Conservation (phyloP, 257 asterid species). For the Fraxinus cuspidata region DNA sequence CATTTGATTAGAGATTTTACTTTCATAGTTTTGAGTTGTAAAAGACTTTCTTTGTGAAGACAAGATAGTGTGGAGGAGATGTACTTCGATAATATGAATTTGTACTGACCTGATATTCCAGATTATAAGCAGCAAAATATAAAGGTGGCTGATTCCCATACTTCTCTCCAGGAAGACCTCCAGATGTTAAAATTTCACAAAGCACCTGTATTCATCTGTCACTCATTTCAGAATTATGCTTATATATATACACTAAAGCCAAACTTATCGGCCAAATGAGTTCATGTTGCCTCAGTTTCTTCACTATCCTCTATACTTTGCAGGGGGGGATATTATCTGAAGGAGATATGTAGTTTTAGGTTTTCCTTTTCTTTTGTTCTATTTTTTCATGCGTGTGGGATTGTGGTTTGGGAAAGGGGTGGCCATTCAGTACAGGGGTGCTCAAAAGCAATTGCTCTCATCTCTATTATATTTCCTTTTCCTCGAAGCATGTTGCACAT, state of each 20-base stretch:
- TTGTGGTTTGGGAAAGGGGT: not conserved
- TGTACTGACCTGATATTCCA: constrained; percentile 56
- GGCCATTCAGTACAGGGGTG: not conserved
- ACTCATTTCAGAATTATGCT: constrained; percentile 16
- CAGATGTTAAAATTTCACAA: constrained; percentile 62
- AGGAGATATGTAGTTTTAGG: not conserved
- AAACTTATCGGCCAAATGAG: not conserved
- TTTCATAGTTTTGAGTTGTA: not conserved
- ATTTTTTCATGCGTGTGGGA: not conserved
- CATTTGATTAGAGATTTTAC: not conserved
- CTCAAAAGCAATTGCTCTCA: not conserved
- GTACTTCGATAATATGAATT: not conserved
- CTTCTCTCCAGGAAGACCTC: constrained; percentile 53
- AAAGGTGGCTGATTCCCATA: constrained; percentile 53
- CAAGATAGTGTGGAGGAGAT: not conserved
- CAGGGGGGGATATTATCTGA: not conserved
- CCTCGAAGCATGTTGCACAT: not conserved
- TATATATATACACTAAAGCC: not conserved
- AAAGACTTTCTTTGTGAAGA: not conserved
- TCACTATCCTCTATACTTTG: not conserved
- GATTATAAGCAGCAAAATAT: constrained; percentile 66
- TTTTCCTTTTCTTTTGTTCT: not conserved
- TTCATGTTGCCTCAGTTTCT: not conserved
- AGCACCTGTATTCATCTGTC: constrained; percentile 44
- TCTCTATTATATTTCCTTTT: not conserved